Evolutionary conservation across 345 rosid species (phyloP).

Genomic region (Populus tremula): DNA sequence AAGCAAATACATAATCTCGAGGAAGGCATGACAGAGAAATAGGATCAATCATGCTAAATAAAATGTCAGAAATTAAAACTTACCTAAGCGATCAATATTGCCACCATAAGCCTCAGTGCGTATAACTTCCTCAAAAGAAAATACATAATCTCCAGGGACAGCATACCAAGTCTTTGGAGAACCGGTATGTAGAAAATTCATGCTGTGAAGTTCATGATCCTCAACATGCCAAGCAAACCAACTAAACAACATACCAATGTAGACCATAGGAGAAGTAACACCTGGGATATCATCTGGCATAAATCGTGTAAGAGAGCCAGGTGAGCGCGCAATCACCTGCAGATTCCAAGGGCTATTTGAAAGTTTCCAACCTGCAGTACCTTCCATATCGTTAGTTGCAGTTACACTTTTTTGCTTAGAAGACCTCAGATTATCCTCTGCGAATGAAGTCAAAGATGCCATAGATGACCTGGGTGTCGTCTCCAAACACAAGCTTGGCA

Average conservation of each 20-base stretch:
- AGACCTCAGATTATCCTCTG: conserved; percentile 33
- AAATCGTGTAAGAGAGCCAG: conserved; percentile 97
- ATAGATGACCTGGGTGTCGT: conserved; percentile 19
- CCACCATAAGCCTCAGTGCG: conserved; percentile 78
- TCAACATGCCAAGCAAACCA: conserved; percentile 99
- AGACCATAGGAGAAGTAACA: conserved; percentile 96
- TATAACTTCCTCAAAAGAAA: conserved; percentile 85
- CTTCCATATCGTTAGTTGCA: conserved; percentile 61
- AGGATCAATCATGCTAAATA: neutral
- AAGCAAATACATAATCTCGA: neutral
- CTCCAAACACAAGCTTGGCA: conserved; percentile 23
- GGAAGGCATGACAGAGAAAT: neutral
- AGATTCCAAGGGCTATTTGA: conserved; percentile 98
- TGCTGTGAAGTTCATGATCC: conserved; percentile 98
- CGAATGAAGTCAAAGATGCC: conserved; percentile 28
- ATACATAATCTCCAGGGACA: conserved; percentile 87
- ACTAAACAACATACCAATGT: conserved; percentile 96
- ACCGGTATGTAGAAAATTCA: conserved; percentile 97
- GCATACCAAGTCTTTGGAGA: conserved; percentile 97
- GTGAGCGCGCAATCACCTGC: conserved; percentile 90
- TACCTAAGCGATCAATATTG: conserved; percentile 77
- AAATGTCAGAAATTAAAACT: conserved; percentile 7
- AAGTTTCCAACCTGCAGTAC: conserved; percentile 98
- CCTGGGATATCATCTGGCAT: conserved; percentile 99
- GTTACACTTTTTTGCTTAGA: conserved; percentile 44